Percentiles rank a stretch among this genome's conserved stretches.
Evolutionary conservation across 345 rosid genomes (phyloP).

Genomic region (Brassica carinata): DNA sequence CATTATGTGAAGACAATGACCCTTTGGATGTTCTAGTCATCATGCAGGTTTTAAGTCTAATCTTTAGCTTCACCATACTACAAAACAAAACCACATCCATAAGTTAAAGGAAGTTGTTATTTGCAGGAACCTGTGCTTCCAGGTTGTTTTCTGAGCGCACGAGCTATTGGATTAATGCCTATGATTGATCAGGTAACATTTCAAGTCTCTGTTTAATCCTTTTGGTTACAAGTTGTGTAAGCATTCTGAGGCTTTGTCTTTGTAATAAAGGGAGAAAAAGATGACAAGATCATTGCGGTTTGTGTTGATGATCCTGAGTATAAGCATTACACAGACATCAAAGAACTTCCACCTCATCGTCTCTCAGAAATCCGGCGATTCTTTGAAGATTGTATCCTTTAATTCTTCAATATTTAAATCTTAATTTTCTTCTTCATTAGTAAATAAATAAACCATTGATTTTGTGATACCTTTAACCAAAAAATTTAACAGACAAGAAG

Average conservation of each 20-base stretch:
- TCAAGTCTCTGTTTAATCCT: background rate
- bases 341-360: conserved; percentile 93
- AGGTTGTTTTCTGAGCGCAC: conserved; percentile 88
- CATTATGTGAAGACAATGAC: conserved; percentile 95
- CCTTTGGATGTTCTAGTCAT: conserved; percentile 96
- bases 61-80: background rate
- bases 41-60: conserved; percentile 76
- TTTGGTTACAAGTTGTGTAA: background rate
- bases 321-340: conserved; percentile 76
- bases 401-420: background rate
- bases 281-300: conserved; percentile 96
- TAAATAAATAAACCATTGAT: background rate
- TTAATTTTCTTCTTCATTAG: background rate
- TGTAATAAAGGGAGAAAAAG: conserved; percentile 82
- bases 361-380: conserved; percentile 87
- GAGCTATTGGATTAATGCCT: conserved; percentile 96
- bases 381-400: conserved; percentile 94
- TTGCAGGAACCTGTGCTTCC: conserved; percentile 92
- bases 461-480: conserved; percentile 31
- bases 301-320: conserved; percentile 99
- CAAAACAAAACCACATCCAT: background rate
- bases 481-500: conserved; percentile 71
- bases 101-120: background rate
- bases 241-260: background rate
- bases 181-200: conserved; percentile 84